Conservation (phyloP, 1,284 basidiomycete genomes). For the Ustilago bromivora region DNA sequence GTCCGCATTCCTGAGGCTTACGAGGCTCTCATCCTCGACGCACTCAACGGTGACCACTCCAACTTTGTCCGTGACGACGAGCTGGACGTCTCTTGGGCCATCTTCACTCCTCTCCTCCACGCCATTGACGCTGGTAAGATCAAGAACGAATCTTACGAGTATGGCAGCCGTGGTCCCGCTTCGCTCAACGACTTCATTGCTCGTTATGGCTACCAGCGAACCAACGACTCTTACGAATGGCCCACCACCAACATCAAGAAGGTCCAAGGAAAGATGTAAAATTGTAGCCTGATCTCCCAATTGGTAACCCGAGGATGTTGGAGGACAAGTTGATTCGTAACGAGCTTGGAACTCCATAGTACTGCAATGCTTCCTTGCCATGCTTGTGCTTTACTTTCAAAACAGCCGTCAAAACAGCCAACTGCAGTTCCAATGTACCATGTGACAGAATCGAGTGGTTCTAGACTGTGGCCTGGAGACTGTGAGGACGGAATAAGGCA, state of each 20-base stretch:
- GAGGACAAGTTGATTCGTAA: not conserved
- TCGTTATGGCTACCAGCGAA: conserved; percentile 61
- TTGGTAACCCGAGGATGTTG: not conserved
- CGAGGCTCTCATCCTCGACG: conserved; percentile 69
- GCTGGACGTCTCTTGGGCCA: conserved; percentile 68
- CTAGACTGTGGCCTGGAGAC: not conserved
- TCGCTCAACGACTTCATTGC: conserved; percentile 63
- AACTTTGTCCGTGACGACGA: conserved; percentile 70
- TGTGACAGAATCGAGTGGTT: not conserved
- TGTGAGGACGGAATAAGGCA: no score
- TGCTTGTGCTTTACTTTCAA: not conserved
- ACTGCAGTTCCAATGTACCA: conserved; percentile 7
- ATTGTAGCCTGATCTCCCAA: conserved; percentile 1
- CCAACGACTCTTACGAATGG: conserved; percentile 61
- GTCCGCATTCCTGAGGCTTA: conserved; percentile 69
- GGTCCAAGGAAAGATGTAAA: conserved; percentile 55
- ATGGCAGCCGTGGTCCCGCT: conserved; percentile 64
- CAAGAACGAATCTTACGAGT: conserved; percentile 63
- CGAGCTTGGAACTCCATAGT: not conserved
- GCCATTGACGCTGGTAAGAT: conserved; percentile 67
- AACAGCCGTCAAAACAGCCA: not conserved
- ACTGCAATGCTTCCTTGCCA: not conserved
- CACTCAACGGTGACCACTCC: conserved; percentile 69
- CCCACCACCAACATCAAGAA: conserved; percentile 63
- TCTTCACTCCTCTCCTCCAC: conserved; percentile 69